phyloP scores from a whole-genome alignment of 176 grass and related monocot species.

The Oryza officinalis region DNA sequence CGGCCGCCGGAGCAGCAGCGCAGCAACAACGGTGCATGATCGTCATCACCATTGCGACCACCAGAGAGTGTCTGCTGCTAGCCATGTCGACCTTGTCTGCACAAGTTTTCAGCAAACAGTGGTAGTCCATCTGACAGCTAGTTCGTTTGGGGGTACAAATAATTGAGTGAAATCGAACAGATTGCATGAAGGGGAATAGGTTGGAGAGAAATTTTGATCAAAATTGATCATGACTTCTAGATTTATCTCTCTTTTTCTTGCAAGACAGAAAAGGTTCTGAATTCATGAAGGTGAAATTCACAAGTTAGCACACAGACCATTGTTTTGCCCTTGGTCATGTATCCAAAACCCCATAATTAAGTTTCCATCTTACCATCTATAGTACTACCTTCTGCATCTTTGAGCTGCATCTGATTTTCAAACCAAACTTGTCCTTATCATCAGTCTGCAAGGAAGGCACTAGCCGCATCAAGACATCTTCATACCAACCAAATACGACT shows the following conservation, averaged over 20 bases:
- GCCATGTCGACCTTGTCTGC: slow-evolving; percentile 19
- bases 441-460: not conserved
- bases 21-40: not conserved
- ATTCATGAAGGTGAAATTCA: not conserved
- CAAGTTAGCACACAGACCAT: slow-evolving; percentile 11
- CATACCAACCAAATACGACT: not conserved
- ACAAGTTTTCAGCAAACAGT: not conserved
- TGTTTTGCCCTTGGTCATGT: not conserved
- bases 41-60: not conserved
- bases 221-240: slow-evolving; percentile 6
- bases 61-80: not conserved
- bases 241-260: slow-evolving; percentile 36
- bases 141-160: not conserved
- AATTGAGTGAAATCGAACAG: not conserved
- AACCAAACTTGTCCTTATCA: not conserved
- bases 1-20: not conserved
- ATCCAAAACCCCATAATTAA: not conserved
- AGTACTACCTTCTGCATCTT: not conserved
- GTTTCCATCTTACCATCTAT: too few species aligned
- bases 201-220: slow-evolving; percentile 17
- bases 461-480: not conserved
- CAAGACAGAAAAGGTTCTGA: not conserved
- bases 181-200: not conserved
- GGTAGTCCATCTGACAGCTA: not conserved
- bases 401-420: not conserved